These are phyloP conservation scores for Aspergillus baeticus DNA, from an alignment of 495 filamentous ascomycete species.

Conservation along the genomic window DNA sequence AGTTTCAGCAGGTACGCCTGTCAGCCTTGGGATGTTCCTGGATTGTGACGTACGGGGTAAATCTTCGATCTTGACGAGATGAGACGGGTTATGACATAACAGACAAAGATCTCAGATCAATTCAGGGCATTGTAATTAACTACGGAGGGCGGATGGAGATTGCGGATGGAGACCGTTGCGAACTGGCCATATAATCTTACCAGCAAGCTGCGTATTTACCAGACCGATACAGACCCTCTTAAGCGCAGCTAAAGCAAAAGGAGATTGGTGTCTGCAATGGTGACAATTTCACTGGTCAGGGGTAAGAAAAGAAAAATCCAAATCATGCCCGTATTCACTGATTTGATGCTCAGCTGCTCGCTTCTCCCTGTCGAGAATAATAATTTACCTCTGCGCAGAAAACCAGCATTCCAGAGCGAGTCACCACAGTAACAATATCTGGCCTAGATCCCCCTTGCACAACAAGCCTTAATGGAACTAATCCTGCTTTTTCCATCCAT, in stretches of 20 bases:
- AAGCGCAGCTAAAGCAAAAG: too few relatives aligned
- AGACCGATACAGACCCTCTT: not conserved
- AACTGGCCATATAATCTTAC: not conserved
- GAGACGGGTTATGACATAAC: not conserved
- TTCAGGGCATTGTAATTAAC: not conserved
- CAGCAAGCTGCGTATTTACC: not conserved
- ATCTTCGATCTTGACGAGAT: not conserved
- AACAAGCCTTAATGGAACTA: too few relatives aligned
- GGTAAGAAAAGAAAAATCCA: too few relatives aligned
- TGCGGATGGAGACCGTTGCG: not conserved
- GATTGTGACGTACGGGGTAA: not conserved
- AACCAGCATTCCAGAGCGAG: not conserved
- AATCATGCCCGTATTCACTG: too few relatives aligned
- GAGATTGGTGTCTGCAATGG: too few relatives aligned
- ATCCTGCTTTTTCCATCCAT: too few relatives aligned
- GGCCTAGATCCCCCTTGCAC: not conserved
- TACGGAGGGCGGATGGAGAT: too few relatives aligned
- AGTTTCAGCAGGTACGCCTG: not conserved
- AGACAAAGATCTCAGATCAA: not conserved
- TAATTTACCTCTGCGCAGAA: not conserved
- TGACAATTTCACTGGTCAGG: too few relatives aligned
- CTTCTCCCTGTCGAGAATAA: too few relatives aligned
- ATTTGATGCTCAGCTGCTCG: too few relatives aligned
- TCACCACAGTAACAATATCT: not conserved
- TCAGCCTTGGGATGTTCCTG: not conserved